Evolutionary conservation across 345 rosid species (phyloP).

Genomic region (Arabis alpina): DNA sequence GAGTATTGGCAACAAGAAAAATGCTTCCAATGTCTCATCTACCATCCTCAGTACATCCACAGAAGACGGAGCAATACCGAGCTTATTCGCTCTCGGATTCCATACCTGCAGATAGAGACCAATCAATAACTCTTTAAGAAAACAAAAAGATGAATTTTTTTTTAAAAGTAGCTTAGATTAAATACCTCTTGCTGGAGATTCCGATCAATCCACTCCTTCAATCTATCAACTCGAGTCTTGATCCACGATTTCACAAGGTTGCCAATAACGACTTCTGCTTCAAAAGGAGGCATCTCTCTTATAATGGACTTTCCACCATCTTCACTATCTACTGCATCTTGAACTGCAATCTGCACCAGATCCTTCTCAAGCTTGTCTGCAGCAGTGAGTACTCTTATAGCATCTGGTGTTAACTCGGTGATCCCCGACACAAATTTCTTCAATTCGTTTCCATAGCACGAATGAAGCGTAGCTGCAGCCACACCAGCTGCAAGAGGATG

Average conservation of each 20-base stretch:
- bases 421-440: slow-evolving; percentile 72
- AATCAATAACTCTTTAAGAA: slow-evolving; percentile 10
- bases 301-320: slow-evolving; percentile 98
- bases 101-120: slow-evolving; percentile 60
- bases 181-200: slow-evolving; percentile 82
- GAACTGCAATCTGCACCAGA: slow-evolving; percentile 97
- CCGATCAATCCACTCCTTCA: slow-evolving; percentile 87
- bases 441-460: slow-evolving; percentile 76
- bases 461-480: slow-evolving; percentile 96
- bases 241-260: slow-evolving; percentile 85
- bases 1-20: slow-evolving; percentile 87
- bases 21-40: slow-evolving; percentile 92
- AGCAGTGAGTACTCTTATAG: slow-evolving; percentile 85
- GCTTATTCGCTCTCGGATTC: slow-evolving; percentile 78
- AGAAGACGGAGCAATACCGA: slow-evolving; percentile 77
- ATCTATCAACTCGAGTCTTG: slow-evolving; percentile 71
- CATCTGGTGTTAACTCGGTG: slow-evolving; percentile 87
- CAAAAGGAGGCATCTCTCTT: slow-evolving; percentile 97
- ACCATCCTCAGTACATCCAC: slow-evolving; percentile 82
- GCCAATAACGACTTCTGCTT: slow-evolving; percentile 80
- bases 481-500: slow-evolving; percentile 92
- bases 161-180: slow-evolving; percentile 29
- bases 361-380: slow-evolving; percentile 96
- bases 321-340: slow-evolving; percentile 92
- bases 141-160: not conserved